phyloP scores from a whole-genome alignment of 176 grass and related monocot genomes.

The Avena insularis region DNA sequence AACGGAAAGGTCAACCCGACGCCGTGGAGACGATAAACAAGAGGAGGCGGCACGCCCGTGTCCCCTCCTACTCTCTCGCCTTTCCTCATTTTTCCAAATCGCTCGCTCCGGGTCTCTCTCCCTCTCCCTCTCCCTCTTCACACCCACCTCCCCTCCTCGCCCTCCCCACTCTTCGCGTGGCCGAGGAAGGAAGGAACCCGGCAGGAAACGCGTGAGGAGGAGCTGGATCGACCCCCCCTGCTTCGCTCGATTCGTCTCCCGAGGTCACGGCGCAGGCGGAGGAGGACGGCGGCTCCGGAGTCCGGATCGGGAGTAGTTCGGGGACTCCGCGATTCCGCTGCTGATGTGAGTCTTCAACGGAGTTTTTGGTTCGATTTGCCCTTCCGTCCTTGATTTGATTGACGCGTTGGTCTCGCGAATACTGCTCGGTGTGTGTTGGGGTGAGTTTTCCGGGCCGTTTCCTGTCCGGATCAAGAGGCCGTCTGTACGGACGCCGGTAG shows the following conservation, averaged over 20 bases:
- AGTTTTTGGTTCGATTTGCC: too few species aligned
- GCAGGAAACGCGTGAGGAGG: not conserved
- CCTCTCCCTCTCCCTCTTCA: constrained; percentile 31
- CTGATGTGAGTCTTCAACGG: constrained; percentile 35
- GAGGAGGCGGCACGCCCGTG: constrained; percentile 10
- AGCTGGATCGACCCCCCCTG: not conserved
- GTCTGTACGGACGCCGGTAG: not conserved
- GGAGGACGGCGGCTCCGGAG: not conserved
- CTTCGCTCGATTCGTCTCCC: not conserved
- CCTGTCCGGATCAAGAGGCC: not conserved
- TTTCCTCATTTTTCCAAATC: not conserved
- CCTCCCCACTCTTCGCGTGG: constrained; percentile 11
- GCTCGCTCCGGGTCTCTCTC: not conserved
- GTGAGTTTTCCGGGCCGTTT: not conserved
- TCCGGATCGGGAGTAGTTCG: constrained; percentile 21
- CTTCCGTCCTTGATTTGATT: too few species aligned
- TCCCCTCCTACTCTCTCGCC: not conserved
- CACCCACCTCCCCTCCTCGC: not conserved
- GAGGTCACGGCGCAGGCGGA: not conserved
- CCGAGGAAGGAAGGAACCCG: constrained; percentile 14
- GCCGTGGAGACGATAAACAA: constrained; percentile 52
- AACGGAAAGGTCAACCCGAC: constrained; percentile 44
- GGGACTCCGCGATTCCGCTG: too few species aligned
- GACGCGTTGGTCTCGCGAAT: not conserved
- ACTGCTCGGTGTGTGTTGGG: not conserved